These are phyloP conservation scores for Candida tibetensis DNA, from an alignment of 805 yeast genomes.

Conservation along the genomic window DNA sequence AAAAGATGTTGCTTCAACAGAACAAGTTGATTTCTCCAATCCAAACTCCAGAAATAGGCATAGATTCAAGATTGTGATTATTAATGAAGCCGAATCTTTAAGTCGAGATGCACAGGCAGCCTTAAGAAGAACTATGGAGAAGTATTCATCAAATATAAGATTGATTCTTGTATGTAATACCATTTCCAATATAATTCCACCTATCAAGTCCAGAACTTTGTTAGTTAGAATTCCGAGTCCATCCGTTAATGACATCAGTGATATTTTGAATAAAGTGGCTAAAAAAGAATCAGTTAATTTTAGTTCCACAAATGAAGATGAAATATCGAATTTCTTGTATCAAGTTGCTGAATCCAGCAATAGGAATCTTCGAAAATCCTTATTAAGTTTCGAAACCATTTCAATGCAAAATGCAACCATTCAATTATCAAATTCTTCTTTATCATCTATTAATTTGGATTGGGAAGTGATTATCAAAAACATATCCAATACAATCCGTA, in stretches of 20 bases:
- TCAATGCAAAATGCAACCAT: constrained; percentile 63
- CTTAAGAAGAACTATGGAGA: constrained; percentile 92
- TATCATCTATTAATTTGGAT: constrained; percentile 66
- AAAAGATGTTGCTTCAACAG: constrained; percentile 93
- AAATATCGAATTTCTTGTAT: constrained; percentile 35
- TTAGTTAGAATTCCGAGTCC: constrained; percentile 90
- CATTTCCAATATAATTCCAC: constrained; percentile 87
- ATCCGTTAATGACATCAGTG: constrained; percentile 50
- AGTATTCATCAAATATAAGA: constrained; percentile 83
- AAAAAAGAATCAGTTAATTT: constrained; percentile 50
- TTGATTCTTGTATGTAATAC: constrained; percentile 83
- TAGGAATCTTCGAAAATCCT: constrained; percentile 74
- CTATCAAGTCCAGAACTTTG: constrained; percentile 90
- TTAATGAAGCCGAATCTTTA: constrained; percentile 87
- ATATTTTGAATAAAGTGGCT: constrained; percentile 55
- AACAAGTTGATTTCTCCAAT: constrained; percentile 79
- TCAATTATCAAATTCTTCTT: constrained; percentile 33
- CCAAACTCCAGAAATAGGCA: constrained; percentile 43
- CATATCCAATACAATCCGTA: constrained; percentile 57
- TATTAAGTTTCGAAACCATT: constrained; percentile 80
- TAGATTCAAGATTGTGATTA: constrained; percentile 75
- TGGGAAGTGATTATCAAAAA: constrained; percentile 82
- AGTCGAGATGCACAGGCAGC: constrained; percentile 96
- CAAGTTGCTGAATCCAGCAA: constrained; percentile 55
- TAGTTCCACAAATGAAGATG: constrained; percentile 37